phyloP scores from a whole-genome alignment of 768 basidiomycete genomes.

The Auricularia sp. region DNA sequence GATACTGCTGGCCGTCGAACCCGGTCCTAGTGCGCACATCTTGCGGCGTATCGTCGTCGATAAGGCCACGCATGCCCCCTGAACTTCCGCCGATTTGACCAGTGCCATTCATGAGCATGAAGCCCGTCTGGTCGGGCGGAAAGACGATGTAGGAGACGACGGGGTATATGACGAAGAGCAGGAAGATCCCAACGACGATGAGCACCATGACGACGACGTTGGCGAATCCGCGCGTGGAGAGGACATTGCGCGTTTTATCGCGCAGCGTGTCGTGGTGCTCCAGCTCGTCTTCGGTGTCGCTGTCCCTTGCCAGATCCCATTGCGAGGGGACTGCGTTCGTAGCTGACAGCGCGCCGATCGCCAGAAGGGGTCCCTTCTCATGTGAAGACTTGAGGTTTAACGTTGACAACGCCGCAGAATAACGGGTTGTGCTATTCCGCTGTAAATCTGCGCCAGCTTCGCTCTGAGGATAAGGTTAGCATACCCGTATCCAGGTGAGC shows the following conservation, averaged over 20 bases:
- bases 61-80: conserved; percentile 53
- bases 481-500: neutral
- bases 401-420: neutral
- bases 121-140: conserved; percentile 30
- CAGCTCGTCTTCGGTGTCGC: neutral
- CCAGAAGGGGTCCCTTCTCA: neutral
- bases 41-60: conserved; percentile 70
- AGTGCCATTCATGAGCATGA: conserved; percentile 51
- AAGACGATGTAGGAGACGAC: conserved; percentile 46
- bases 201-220: conserved; percentile 69
- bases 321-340: neutral
- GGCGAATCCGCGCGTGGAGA: conserved; percentile 58
- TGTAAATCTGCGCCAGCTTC: neutral
- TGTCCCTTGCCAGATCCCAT: neutral
- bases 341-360: neutral
- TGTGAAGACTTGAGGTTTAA: neutral
- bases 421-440: neutral
- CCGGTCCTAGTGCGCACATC: conserved; percentile 48
- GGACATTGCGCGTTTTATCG: conserved; percentile 21
- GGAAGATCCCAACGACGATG: conserved; percentile 57
- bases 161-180: conserved; percentile 83
- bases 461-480: neutral
- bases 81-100: conserved; percentile 75
- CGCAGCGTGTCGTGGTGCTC: neutral
- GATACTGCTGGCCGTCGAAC: conserved; percentile 65